Evolutionary conservation across 2,329 filamentous ascomycete genomes (phyloP).

Genomic region (Keithomyces neogunnii): DNA sequence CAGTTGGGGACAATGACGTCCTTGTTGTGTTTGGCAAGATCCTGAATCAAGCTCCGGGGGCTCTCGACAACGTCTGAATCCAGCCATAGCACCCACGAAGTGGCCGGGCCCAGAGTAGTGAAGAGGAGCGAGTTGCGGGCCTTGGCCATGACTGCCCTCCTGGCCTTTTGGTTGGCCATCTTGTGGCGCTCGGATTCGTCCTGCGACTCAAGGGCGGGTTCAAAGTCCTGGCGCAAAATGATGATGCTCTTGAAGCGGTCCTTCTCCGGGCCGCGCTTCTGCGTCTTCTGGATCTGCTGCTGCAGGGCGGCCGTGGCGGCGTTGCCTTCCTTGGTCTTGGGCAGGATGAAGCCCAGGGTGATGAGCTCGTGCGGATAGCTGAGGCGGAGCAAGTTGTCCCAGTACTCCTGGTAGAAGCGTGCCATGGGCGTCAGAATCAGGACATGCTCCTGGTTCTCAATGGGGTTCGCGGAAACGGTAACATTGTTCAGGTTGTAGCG

Average conservation of each 20-base stretch:
- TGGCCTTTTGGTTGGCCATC: constrained; percentile 77
- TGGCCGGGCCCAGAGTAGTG: constrained; percentile 82
- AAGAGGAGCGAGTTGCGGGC: constrained; percentile 92
- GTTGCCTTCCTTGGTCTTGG: constrained; percentile 89
- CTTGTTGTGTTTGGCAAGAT: constrained; percentile 79
- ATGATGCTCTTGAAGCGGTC: constrained; percentile 87
- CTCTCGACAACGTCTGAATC: constrained; percentile 90
- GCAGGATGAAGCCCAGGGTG: constrained; percentile 90
- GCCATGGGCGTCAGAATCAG: constrained; percentile 90
- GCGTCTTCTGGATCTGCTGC: constrained; percentile 75
- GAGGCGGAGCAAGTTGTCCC: constrained; percentile 82
- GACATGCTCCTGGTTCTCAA: constrained; percentile 73
- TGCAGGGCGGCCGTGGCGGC: constrained; percentile 75
- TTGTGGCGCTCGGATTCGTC: constrained; percentile 86
- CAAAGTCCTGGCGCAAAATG: constrained; percentile 92
- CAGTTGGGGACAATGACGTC: constrained; percentile 93
- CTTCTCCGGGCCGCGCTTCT: constrained; percentile 65
- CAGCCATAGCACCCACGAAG: constrained; percentile 95
- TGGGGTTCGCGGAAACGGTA: constrained; percentile 68
- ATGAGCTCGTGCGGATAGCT: constrained; percentile 91
- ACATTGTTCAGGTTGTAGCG: constrained; percentile 95
- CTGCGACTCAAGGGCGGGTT: constrained; percentile 71
- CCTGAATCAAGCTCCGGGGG: constrained; percentile 77
- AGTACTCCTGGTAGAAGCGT: constrained; percentile 89
- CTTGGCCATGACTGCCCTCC: constrained; percentile 83